phyloP scores from a whole-genome alignment of 345 rosid species.

The Gossypium thurberi region DNA sequence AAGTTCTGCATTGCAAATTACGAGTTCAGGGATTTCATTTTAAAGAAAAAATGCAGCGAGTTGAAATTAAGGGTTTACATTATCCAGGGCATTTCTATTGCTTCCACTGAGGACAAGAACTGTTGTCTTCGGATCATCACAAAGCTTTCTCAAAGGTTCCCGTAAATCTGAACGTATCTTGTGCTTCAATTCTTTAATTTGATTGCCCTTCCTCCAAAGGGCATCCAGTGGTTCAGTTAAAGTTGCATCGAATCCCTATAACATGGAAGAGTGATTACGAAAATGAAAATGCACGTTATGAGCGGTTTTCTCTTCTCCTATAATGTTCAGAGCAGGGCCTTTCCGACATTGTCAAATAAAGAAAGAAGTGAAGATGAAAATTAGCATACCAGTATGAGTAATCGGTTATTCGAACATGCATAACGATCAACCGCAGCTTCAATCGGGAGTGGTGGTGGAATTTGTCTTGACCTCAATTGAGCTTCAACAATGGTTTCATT shows the following conservation, averaged over 20 bases:
- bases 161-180: conserved; percentile 34
- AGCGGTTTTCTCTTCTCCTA: too few species aligned
- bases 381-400: conserved; percentile 42
- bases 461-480: conserved; percentile 43
- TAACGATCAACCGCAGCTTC: conserved; percentile 32
- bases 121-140: conserved; percentile 41
- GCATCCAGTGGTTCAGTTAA: conserved; percentile 40
- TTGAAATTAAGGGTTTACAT: conserved; percentile 18
- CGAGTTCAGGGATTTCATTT: background rate
- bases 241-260: conserved; percentile 46
- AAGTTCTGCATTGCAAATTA: conserved; percentile 32
- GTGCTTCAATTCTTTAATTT: conserved; percentile 46
- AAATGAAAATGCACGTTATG: too few species aligned
- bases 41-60: background rate
- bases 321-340: too few species aligned
- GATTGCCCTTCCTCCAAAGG: conserved; percentile 37
- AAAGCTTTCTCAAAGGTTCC: conserved; percentile 37
- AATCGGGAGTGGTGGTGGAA: conserved; percentile 45
- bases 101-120: conserved; percentile 53
- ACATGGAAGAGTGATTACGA: too few species aligned
- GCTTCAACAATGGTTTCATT: conserved; percentile 59
- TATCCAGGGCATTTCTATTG: conserved; percentile 42
- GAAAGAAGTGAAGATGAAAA: background rate
- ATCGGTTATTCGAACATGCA: conserved; percentile 32
- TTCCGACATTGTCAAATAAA: background rate